A percentile compares a stretch with the other conserved stretches of the same genome.
phyloP scores from a whole-genome alignment of 768 basidiomycete genomes.

The Russula dissimulans region DNA sequence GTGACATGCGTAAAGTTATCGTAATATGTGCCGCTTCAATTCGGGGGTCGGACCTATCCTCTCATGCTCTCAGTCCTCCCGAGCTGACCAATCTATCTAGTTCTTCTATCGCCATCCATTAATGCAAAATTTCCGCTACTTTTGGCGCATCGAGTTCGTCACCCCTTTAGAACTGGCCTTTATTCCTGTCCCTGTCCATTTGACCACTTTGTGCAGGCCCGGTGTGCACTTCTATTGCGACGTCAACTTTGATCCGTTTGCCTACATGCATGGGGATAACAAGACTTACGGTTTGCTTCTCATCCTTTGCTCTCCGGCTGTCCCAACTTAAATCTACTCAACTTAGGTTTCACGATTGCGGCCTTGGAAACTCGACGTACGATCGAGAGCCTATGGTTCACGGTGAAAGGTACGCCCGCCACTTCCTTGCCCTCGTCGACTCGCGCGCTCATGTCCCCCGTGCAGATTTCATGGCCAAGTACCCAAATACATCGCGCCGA shows the following conservation, averaged over 20 bases:
- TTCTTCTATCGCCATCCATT: conserved; percentile 81
- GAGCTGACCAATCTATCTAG: conserved; percentile 27
- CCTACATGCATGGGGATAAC: conserved; percentile 67
- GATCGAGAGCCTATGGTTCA: conserved; percentile 71
- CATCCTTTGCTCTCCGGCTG: background rate
- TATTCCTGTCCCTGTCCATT: background rate
- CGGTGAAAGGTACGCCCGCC: conserved; percentile 46
- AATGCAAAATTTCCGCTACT: conserved; percentile 68
- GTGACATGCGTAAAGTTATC: conserved; percentile 29
- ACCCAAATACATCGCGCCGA: conserved; percentile 48
- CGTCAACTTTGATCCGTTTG: conserved; percentile 53
- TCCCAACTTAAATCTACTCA: background rate
- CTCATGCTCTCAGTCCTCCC: background rate
- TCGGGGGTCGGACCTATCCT: conserved; percentile 30
- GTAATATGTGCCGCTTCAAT: conserved; percentile 48
- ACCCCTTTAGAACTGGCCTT: background rate
- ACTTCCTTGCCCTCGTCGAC: too few relatives aligned
- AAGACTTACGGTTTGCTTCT: conserved; percentile 63
- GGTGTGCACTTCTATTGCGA: conserved; percentile 78
- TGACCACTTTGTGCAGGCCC: conserved; percentile 37
- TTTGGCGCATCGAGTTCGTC: conserved; percentile 83
- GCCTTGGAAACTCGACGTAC: conserved; percentile 72
- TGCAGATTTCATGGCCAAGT: conserved; percentile 53
- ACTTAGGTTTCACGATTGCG: conserved; percentile 66
- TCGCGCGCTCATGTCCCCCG: too few relatives aligned